Evolutionary conservation across 2,329 filamentous ascomycete species (phyloP).

Genomic region (Madurella mycetomatis): DNA sequence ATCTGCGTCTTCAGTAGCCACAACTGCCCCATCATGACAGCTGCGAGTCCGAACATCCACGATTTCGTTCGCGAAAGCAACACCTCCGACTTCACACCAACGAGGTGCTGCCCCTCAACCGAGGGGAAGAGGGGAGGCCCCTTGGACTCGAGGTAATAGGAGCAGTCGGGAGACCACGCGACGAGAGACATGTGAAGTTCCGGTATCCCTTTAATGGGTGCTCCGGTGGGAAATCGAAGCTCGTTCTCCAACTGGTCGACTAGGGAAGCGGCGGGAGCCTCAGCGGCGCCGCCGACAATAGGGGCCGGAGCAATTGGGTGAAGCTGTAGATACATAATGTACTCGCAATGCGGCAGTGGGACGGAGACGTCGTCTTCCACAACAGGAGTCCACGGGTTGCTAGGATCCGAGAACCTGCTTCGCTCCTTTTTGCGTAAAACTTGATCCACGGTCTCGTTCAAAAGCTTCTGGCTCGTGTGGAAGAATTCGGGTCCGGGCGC

Average conservation of each 20-base stretch:
- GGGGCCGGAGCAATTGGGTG: conserved; percentile 48
- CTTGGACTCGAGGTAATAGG: conserved; percentile 61
- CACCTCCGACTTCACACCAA: conserved; percentile 58
- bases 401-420: conserved; percentile 50
- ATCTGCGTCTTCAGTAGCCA: conserved; percentile 60
- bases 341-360: conserved; percentile 77
- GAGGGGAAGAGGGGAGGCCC: conserved; percentile 54
- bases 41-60: conserved; percentile 55
- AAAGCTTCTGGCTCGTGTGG: conserved; percentile 54
- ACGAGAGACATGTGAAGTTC: conserved; percentile 58
- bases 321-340: conserved; percentile 79
- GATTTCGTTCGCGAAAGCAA: conserved; percentile 53
- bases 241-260: conserved; percentile 58
- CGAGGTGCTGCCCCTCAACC: conserved; percentile 50
- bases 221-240: conserved; percentile 57
- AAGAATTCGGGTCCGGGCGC: conserved; percentile 56
- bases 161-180: conserved; percentile 65
- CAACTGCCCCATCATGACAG: conserved; percentile 57
- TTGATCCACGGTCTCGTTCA: conserved; percentile 68
- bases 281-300: conserved; percentile 30
- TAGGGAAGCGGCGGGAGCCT: conserved; percentile 33
- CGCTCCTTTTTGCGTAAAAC: conserved; percentile 62
- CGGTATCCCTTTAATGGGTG: conserved; percentile 51
- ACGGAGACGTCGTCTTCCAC: conserved; percentile 57
- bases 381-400: conserved; percentile 73